Conservation (phyloP, 768 basidiomycete genomes). For the Boletus rubropictus region DNA sequence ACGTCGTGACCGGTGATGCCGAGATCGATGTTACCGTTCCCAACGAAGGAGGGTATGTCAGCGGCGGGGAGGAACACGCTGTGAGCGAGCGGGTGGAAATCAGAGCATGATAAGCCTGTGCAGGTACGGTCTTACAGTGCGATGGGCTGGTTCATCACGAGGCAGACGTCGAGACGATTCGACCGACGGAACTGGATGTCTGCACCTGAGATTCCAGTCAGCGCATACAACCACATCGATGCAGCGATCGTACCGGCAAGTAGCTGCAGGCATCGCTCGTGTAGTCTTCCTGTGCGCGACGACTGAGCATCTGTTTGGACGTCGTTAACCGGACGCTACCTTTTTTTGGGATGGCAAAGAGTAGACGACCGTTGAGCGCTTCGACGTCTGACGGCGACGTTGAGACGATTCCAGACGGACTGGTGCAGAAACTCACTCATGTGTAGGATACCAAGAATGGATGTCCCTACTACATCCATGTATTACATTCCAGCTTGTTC, state of each 20-base stretch:
- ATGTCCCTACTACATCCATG: too few species aligned
- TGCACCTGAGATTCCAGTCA: conserved; percentile 53
- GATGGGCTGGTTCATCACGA: conserved; percentile 90
- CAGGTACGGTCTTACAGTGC: conserved; percentile 66
- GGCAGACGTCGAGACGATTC: conserved; percentile 83
- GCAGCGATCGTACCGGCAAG: conserved; percentile 58
- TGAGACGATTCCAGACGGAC: neutral
- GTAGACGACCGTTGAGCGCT: conserved; percentile 72
- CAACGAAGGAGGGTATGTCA: conserved; percentile 98
- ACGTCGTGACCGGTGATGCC: conserved; percentile 99
- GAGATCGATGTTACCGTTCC: conserved; percentile 92
- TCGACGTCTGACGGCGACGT: conserved; percentile 50
- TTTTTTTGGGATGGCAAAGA: conserved; percentile 98
- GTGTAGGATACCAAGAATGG: too few species aligned
- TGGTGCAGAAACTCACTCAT: conserved; percentile 20
- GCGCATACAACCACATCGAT: too few species aligned
- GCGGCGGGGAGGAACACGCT: conserved; percentile 96
- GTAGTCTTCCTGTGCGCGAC: conserved; percentile 60
- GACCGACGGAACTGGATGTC: conserved; percentile 92
- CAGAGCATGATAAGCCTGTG: too few species aligned
- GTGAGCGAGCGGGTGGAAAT: neutral
- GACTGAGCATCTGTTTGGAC: neutral
- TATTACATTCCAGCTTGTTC: too few species aligned
- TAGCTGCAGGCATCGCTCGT: conserved; percentile 85
- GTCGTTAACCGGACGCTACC: conserved; percentile 40